phyloP scores from a whole-genome alignment of 2,329 filamentous ascomycete species.

The Pseudogymnoascus sp. region DNA sequence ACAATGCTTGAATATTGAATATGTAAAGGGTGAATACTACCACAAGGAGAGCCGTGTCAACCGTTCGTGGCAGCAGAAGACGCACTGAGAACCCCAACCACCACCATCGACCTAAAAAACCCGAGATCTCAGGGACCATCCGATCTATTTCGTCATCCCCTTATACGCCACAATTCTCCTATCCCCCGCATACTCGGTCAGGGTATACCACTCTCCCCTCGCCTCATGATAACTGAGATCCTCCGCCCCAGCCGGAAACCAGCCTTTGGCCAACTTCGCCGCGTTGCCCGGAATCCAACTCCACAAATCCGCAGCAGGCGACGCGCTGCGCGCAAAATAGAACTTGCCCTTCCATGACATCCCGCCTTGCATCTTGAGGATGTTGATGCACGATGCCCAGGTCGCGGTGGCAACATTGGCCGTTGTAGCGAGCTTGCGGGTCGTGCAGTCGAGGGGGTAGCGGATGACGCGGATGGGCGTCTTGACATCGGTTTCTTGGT shows the following conservation, averaged over 20 bases:
- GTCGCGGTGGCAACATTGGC: constrained; percentile 19
- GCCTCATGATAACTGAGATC: constrained; percentile 32
- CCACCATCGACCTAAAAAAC: neutral
- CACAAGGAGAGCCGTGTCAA: neutral
- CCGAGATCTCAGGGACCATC: neutral
- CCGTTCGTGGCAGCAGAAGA: neutral
- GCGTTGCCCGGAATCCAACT: constrained; percentile 29
- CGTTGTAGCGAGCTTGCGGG: constrained; percentile 24
- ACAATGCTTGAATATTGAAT: neutral
- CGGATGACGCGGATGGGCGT: constrained; percentile 29
- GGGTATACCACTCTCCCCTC: constrained; percentile 19
- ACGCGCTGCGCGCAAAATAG: constrained; percentile 31
- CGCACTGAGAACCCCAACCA: neutral
- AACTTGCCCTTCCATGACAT: constrained; percentile 30
- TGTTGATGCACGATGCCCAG: constrained; percentile 32
- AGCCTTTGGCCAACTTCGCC: constrained; percentile 21
- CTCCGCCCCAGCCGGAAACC: constrained; percentile 29
- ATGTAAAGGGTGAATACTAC: neutral
- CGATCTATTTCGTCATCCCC: neutral
- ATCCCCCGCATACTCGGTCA: constrained; percentile 16
- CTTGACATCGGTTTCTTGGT: constrained; percentile 23
- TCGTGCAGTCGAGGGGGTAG: constrained; percentile 30
- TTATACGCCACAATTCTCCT: constrained; percentile 10
- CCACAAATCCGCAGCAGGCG: constrained; percentile 29
- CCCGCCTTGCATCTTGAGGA: constrained; percentile 32